Evolutionary conservation across 177 flowering plant species (phyloP).

Genomic region (Telopea speciosissima): DNA sequence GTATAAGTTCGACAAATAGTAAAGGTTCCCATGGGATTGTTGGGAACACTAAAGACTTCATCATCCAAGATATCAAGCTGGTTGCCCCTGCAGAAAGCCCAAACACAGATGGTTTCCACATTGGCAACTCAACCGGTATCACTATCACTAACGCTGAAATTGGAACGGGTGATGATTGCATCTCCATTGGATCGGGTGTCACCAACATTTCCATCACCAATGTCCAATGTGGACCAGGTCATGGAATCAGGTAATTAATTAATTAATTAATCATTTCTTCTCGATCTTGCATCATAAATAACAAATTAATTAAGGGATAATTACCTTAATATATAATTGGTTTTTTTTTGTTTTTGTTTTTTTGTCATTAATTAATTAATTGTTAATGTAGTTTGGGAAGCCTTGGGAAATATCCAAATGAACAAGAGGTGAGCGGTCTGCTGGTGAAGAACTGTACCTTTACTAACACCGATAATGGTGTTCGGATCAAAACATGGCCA

Average conservation of each 20-base stretch:
- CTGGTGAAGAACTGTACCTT: not conserved
- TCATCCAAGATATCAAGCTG: not conserved
- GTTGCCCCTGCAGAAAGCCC: not conserved
- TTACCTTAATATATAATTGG: no score
- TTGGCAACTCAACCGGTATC: not conserved
- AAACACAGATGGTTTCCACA: not conserved
- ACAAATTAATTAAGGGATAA: no score
- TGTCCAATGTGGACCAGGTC: not conserved
- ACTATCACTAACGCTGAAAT: not conserved
- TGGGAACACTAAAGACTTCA: not conserved
- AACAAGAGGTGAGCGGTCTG: not conserved
- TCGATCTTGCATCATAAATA: no score
- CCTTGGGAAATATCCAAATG: slow-evolving; percentile 2
- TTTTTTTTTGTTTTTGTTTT: no score
- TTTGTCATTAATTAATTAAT: no score
- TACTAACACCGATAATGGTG: slow-evolving; percentile 5
- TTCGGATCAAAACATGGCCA: slow-evolving; percentile 10
- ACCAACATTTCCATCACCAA: not conserved
- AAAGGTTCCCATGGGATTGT: no score
- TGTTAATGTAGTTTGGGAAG: slow-evolving; percentile 8
- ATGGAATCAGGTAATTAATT: not conserved
- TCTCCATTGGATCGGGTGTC: not conserved
- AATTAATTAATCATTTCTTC: no score
- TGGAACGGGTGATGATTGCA: not conserved
- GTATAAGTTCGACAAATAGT: not conserved